Percentiles rank a stretch among this genome's conserved stretches.
These are phyloP conservation scores for Chalciporus sp. DNA, from an alignment of 1,284 basidiomycete species.

Conservation along the genomic window DNA sequence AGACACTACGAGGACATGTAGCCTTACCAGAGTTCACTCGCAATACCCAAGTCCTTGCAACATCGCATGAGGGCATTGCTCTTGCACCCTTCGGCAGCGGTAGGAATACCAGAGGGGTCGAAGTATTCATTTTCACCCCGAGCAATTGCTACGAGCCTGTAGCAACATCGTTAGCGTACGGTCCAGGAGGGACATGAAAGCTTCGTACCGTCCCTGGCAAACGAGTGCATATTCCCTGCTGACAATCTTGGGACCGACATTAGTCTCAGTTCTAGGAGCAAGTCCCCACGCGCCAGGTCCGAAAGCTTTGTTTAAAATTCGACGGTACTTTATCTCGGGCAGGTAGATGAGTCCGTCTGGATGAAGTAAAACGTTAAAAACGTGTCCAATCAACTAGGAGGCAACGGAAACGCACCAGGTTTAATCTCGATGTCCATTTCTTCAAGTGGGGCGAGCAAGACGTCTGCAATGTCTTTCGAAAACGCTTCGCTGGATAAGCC, in stretches of 20 bases:
- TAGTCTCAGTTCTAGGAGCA: constrained; percentile 90
- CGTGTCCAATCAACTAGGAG: background rate
- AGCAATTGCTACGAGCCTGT: constrained; percentile 86
- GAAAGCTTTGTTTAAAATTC: constrained; percentile 92
- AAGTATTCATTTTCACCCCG: constrained; percentile 98
- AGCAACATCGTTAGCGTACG: background rate
- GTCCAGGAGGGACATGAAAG: background rate
- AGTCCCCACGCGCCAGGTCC: constrained; percentile 98
- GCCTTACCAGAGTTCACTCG: constrained; percentile 90
- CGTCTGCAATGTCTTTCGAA: constrained; percentile 70
- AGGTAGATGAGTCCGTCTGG: constrained; percentile 93
- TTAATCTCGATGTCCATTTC: constrained; percentile 90
- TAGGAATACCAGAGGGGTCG: constrained; percentile 88
- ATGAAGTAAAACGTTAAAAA: background rate
- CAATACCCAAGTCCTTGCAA: constrained; percentile 96
- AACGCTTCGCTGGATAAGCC: constrained; percentile 85
- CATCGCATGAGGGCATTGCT: constrained; percentile 98
- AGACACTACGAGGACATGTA: background rate
- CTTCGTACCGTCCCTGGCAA: constrained; percentile 81
- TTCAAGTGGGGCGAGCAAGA: constrained; percentile 77
- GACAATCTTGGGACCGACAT: constrained; percentile 87
- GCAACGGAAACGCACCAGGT: constrained; percentile 64
- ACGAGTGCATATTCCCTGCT: constrained; percentile 95
- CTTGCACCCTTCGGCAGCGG: constrained; percentile 94
- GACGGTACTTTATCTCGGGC: constrained; percentile 98